Evolutionary conservation across 2,329 filamentous ascomycete genomes (phyloP), one percentile per base, ranked within the genome.

Genomic region (Cadophora malorum): DNA sequence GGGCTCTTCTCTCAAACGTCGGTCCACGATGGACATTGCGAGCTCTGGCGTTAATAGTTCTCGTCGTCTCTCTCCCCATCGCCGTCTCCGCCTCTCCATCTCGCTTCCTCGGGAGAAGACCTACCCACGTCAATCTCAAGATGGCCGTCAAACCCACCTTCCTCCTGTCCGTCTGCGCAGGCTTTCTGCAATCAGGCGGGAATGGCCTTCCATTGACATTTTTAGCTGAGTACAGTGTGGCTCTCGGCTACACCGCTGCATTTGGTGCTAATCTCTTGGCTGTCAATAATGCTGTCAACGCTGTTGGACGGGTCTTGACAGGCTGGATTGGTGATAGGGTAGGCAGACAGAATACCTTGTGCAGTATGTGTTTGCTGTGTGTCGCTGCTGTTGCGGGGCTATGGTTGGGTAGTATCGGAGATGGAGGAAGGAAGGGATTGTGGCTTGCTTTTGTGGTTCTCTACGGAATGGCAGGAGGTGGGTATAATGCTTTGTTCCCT

Each of bases 171-270:
- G 79, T 78, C n/a, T 69, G 79, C 1, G 81, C 80, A 0, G 80
- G 79, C 1, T 80, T 82, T 16, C 64, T 77, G 0, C 73, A 84
- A 74, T 79, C 83, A 0, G 80, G 82, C 55, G 82, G 81, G 4
- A 80, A 82, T 53, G 79, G 80, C 61, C 78, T 83, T 10, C 83
- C 83, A 0, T 76, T 84, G n/a, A 79, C 80, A 0, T 85, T 85
- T 67, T 78, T 85, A 49, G 79, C 82, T 0, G 81, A 82, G 16
- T 85, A 84, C 71, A 81, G 79, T 9, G 79, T 82, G 1, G 76
- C 78, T 0, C 72, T 85, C 1, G 83, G 83, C 0, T 79, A 80
- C 66, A 78, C 76, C 0, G 75, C 81, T 4, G 74, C 77, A 10
- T 77, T 78, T 16, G 83, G 81, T 2, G 82, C 83, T 35, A 79